Evolutionary conservation across 2,329 filamentous ascomycete genomes (phyloP).

Genomic region (Ceratocystis eucalypticola): DNA sequence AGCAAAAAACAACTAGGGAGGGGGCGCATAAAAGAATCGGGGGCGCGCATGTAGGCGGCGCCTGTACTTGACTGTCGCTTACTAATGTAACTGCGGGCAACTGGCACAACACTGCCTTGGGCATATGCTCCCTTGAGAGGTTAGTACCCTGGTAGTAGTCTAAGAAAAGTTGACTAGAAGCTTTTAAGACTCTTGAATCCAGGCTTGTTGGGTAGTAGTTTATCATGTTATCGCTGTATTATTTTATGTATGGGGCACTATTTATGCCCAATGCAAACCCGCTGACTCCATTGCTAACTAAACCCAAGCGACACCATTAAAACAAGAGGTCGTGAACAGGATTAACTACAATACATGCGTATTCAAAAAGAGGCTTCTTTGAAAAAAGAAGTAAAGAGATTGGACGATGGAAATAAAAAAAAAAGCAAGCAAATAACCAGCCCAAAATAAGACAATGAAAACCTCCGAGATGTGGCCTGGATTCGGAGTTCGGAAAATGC

Average conservation of each 20-base stretch:
- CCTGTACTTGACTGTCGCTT: too few relatives aligned
- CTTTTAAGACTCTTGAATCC: too few relatives aligned
- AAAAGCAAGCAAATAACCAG: not conserved
- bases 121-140: too few relatives aligned
- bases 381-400: not conserved
- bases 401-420: not conserved
- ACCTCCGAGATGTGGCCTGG: not conserved
- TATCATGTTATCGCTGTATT: not conserved
- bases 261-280: not conserved
- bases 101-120: too few relatives aligned
- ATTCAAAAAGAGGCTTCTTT: not conserved
- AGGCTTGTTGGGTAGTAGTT: too few relatives aligned
- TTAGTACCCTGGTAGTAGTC: too few relatives aligned
- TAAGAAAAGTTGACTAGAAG: too few relatives aligned
- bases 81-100: too few relatives aligned
- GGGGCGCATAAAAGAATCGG: too few relatives aligned
- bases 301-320: not conserved
- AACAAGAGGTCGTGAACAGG: not conserved
- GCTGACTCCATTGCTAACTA: not conserved
- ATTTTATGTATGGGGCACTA: not conserved
- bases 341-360: not conserved
- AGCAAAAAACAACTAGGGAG: too few relatives aligned
- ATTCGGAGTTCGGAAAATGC: not conserved
- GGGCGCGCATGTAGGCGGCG: too few relatives aligned
- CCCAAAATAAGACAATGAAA: not conserved